Evolutionary conservation across 768 basidiomycete genomes (phyloP).

Genomic region (Collybia nuda): DNA sequence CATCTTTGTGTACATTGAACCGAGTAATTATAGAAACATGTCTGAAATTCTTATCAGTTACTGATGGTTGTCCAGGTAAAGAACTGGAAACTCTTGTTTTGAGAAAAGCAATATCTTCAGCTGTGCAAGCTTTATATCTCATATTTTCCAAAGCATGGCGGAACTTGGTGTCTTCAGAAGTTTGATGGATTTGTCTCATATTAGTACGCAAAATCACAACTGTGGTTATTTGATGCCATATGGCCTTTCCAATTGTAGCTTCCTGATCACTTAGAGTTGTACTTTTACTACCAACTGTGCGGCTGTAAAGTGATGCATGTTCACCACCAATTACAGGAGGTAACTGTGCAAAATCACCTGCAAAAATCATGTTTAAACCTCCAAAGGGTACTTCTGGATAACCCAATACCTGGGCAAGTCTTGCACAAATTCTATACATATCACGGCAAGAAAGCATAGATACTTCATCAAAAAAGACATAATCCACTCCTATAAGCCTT

Average conservation of each 20-base stretch:
- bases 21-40: conserved; percentile 27
- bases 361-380: conserved; percentile 23
- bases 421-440: conserved; percentile 26
- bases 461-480: conserved; percentile 40
- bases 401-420: conserved; percentile 19
- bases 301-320: neutral
- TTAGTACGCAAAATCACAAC: conserved; percentile 32
- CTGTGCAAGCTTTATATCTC: conserved; percentile 14
- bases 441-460: conserved; percentile 38
- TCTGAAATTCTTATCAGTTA: conserved; percentile 16
- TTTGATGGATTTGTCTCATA: conserved; percentile 24
- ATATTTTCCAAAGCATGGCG: conserved; percentile 10
- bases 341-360: conserved; percentile 1
- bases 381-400: conserved; percentile 24
- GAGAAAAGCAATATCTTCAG: conserved; percentile 22
- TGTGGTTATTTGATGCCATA: conserved; percentile 26
- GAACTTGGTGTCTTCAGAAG: conserved; percentile 23
- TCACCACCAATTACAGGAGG: conserved; percentile 1
- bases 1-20: conserved; percentile 22
- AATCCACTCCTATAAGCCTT: conserved; percentile 20
- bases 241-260: conserved; percentile 13
- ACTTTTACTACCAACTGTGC: neutral
- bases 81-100: conserved; percentile 12
- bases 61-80: neutral
- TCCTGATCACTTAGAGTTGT: neutral